A percentile compares a stretch with the other conserved stretches of the same genome.
Conservation (phyloP, 2,329 filamentous ascomycete genomes). For the Ophiostoma angusticollis region DNA sequence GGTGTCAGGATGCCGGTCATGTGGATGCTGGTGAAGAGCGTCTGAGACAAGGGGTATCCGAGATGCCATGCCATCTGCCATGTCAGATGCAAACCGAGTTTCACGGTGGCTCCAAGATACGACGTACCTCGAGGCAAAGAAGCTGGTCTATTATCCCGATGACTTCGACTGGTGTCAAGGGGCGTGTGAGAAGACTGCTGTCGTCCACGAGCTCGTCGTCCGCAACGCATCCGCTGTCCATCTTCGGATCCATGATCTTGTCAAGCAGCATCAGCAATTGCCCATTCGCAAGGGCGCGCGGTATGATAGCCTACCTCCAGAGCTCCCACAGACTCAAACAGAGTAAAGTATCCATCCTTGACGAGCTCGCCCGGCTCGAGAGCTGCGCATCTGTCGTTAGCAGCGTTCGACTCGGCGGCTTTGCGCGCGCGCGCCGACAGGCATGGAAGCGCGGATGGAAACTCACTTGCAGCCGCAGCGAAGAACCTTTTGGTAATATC, state of each 20-base stretch:
- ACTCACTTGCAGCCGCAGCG: conserved; percentile 39
- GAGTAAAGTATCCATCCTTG: conserved; percentile 86
- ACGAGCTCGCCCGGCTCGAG: conserved; percentile 70
- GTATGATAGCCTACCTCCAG: conserved; percentile 43
- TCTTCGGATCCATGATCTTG: conserved; percentile 97
- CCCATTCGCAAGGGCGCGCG: background rate
- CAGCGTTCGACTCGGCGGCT: too few species aligned
- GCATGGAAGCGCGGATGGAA: background rate
- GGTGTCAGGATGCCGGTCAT: conserved; percentile 72
- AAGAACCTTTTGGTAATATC: conserved; percentile 47
- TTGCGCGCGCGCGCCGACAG: too few species aligned
- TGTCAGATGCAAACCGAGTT: too few species aligned
- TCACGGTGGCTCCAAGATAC: too few species aligned
- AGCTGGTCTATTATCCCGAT: conserved; percentile 92
- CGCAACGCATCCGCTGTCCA: conserved; percentile 83
- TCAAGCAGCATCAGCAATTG: background rate
- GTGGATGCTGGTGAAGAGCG: conserved; percentile 84
- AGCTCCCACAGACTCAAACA: conserved; percentile 87
- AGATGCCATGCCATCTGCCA: conserved; percentile 85
- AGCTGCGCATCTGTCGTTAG: conserved; percentile 33
- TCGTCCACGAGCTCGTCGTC: conserved; percentile 74
- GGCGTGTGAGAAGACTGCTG: conserved; percentile 56
- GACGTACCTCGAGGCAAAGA: conserved; percentile 66
- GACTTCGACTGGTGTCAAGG: conserved; percentile 63
- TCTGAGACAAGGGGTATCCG: conserved; percentile 91